Percentiles rank a stretch among this genome's conserved stretches.
Evolutionary conservation across 306 rosid species (phyloP).

Genomic region (Boehmeria nivea): DNA sequence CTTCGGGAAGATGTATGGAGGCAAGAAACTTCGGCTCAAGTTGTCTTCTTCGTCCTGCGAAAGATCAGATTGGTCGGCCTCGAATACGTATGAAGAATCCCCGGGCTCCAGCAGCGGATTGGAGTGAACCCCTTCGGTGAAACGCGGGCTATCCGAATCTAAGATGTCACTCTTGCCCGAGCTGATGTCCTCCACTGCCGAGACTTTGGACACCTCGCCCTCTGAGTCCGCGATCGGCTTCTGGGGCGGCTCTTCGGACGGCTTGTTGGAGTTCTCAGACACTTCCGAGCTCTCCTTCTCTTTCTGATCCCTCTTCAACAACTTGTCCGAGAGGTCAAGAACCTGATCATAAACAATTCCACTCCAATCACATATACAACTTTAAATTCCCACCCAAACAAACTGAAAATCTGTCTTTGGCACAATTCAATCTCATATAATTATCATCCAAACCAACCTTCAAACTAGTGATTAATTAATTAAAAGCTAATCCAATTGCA

Average conservation of each 20-base stretch:
- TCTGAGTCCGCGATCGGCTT: slow-evolving; percentile 34
- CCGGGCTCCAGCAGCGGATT: slow-evolving; percentile 37
- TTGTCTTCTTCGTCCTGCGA: slow-evolving; percentile 82
- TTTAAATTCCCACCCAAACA: not conserved
- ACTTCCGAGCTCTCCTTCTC: slow-evolving; percentile 20
- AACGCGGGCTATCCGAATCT: slow-evolving; percentile 70
- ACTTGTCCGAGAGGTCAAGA: slow-evolving; percentile 40
- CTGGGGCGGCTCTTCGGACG: slow-evolving; percentile 20
- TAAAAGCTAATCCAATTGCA: too few species aligned
- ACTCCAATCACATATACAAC: not conserved
- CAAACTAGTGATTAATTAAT: too few species aligned
- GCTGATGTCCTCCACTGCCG: slow-evolving; percentile 50
- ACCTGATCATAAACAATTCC: slow-evolving; percentile 35
- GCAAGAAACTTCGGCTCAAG: slow-evolving; percentile 39
- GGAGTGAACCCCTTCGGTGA: slow-evolving; percentile 52
- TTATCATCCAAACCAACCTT: not conserved
- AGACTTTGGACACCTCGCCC: slow-evolving; percentile 50
- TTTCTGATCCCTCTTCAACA: slow-evolving; percentile 35
- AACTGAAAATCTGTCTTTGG: not conserved
- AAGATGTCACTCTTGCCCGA: slow-evolving; percentile 60
- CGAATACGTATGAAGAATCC: slow-evolving; percentile 56
- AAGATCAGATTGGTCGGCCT: slow-evolving; percentile 60
- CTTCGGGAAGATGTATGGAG: slow-evolving; percentile 53
- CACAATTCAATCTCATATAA: not conserved
- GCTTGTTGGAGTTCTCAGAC: slow-evolving; percentile 30